Evolutionary conservation across 306 rosid genomes (phyloP).

Genomic region (Medicago ruthenica): DNA sequence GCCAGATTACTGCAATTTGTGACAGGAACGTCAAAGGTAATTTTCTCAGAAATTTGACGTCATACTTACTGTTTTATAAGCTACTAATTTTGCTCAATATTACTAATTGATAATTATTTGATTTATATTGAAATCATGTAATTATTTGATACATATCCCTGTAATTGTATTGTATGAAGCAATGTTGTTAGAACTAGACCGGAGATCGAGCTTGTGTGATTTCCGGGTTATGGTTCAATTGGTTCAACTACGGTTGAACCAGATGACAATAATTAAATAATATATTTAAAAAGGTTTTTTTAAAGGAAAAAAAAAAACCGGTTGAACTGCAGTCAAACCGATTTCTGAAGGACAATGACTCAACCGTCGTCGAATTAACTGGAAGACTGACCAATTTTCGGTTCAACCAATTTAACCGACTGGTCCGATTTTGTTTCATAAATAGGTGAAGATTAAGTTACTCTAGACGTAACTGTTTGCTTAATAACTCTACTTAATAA

Average conservation of each 20-base stretch:
- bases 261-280: background rate
- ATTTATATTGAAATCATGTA: background rate
- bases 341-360: background rate
- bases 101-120: background rate
- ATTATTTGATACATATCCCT: background rate
- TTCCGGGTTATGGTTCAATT: background rate
- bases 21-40: conserved; percentile 99
- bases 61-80: background rate
- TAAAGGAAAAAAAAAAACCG: too few species aligned
- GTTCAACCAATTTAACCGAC: background rate
- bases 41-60: background rate
- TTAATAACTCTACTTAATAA: background rate
- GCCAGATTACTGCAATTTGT: conserved; percentile 98
- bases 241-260: background rate
- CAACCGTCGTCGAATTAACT: background rate
- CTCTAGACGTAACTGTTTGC: background rate
- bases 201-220: background rate
- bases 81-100: background rate
- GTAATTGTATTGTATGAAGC: background rate
- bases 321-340: background rate
- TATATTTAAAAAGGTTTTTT: too few species aligned
- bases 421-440: background rate
- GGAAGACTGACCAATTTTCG: background rate
- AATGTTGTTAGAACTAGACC: background rate
- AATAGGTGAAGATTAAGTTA: background rate